A percentile compares a stretch with the other conserved stretches of the same genome.
phyloP scores from a whole-genome alignment of 2,329 filamentous ascomycete species.

The Venturia aucupariae region DNA sequence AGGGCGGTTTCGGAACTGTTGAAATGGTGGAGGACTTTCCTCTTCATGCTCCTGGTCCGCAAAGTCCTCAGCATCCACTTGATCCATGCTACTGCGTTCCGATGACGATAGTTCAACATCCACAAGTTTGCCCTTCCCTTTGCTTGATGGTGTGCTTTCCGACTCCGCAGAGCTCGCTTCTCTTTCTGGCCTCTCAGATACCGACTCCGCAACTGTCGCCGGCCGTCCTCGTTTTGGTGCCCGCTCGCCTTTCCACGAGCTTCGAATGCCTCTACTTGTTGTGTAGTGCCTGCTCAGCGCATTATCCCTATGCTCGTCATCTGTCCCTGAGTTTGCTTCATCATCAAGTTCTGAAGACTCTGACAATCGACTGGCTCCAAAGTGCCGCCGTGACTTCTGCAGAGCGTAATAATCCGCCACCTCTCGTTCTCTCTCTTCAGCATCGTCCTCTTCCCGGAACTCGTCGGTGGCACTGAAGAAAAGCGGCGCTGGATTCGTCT shows the following conservation, averaged over 20 bases:
- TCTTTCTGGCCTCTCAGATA: conserved; percentile 26
- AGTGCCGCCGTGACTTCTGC: conserved; percentile 79
- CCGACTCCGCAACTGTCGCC: conserved; percentile 25
- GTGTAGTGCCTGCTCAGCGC: conserved; percentile 26
- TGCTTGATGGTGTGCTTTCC: conserved; percentile 34
- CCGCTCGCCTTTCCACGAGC: conserved; percentile 47
- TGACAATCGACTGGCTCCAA: conserved; percentile 72
- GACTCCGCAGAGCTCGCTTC: conserved; percentile 33
- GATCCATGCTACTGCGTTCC: conserved; percentile 35
- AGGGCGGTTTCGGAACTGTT: conserved; percentile 43
- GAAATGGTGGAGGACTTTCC: conserved; percentile 47
- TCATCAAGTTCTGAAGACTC: conserved; percentile 80
- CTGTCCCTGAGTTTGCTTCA: conserved; percentile 45
- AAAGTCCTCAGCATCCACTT: conserved; percentile 33
- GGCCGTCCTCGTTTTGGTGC: conserved; percentile 31
- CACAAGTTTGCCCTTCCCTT: conserved; percentile 61
- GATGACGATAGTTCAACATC: conserved; percentile 75
- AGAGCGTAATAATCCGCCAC: conserved; percentile 91
- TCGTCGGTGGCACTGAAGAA: conserved; percentile 89
- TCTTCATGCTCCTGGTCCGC: conserved; percentile 27
- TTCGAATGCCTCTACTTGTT: conserved; percentile 43
- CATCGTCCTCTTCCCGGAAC: conserved; percentile 87
- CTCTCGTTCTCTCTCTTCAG: conserved; percentile 80
- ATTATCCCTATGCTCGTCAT: conserved; percentile 28
- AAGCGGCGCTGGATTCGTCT: conserved; percentile 45